Conservation (phyloP, 345 rosid species). For the Populus nigra region DNA sequence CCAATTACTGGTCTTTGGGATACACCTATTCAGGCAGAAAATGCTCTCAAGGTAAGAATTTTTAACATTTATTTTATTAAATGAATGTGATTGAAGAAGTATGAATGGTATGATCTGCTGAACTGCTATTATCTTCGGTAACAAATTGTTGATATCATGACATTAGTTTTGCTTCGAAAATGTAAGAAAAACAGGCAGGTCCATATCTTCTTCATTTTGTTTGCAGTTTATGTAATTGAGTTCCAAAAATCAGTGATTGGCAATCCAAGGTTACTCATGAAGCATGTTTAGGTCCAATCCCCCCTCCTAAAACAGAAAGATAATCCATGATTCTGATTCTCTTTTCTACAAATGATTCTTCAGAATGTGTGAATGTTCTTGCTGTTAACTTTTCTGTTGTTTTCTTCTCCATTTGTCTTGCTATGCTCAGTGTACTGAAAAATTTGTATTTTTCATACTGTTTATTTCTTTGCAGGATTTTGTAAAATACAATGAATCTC, state of each 20-base stretch:
- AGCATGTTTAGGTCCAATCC: neutral
- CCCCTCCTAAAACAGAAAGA: neutral
- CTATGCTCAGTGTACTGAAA: neutral
- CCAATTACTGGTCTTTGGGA: slow-evolving; percentile 87
- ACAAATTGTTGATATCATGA: neutral
- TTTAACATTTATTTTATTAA: neutral
- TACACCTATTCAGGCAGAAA: slow-evolving; percentile 86
- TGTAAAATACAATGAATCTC: slow-evolving; percentile 60
- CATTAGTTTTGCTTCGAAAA: neutral
- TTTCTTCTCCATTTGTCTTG: neutral
- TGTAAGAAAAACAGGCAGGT: neutral
- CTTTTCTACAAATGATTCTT: neutral
- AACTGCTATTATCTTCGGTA: neutral
- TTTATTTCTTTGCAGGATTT: slow-evolving; percentile 52
- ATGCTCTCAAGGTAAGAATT: slow-evolving; percentile 69
- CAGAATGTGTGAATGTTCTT: neutral
- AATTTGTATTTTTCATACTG: slow-evolving; percentile 12
- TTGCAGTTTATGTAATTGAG: neutral
- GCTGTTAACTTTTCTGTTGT: neutral
- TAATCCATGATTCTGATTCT: neutral
- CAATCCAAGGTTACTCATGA: neutral
- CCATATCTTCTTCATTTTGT: neutral
- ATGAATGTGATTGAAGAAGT: neutral
- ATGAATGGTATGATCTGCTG: slow-evolving; percentile 3
- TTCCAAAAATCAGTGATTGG: neutral